A percentile compares a stretch with the other conserved stretches of the same genome.
Evolutionary conservation across 108 stramenopile genomes (phyloP).

Genomic region (Aurantiochytrium sp.): DNA sequence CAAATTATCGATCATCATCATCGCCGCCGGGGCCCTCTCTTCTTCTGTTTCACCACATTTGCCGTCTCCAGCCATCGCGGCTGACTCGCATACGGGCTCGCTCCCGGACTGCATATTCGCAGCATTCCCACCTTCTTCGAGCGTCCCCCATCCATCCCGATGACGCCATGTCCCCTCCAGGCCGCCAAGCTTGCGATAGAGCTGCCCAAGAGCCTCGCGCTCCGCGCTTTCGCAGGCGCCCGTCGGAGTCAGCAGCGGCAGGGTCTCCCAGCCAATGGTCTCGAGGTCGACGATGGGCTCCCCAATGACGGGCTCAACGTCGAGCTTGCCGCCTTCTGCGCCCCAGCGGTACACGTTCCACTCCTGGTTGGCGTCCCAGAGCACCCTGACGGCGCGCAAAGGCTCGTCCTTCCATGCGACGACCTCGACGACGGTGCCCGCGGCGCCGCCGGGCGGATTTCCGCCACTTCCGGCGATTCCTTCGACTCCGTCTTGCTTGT

Average conservation of each 20-base stretch:
- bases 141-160: not conserved
- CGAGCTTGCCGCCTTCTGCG: not conserved
- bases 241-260: not conserved
- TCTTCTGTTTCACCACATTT: too few species aligned
- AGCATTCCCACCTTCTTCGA: too few species aligned
- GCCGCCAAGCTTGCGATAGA: not conserved
- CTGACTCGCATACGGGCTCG: too few species aligned
- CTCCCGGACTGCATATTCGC: too few species aligned
- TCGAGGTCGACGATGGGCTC: not conserved
- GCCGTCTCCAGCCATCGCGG: too few species aligned
- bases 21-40: too few species aligned
- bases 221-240: not conserved
- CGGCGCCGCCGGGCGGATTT: too few species aligned
- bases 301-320: not conserved
- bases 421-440: not conserved
- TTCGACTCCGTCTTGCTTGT: slow-evolving; percentile 12
- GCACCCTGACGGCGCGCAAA: not conserved
- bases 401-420: not conserved
- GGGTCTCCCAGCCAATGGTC: not conserved
- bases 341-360: slow-evolving; percentile 29
- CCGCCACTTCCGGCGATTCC: too few species aligned
- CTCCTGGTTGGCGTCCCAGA: not conserved
- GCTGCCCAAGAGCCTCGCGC: not conserved
- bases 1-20: not conserved
- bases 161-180: not conserved